Evolutionary conservation across 73 alveolate species (phyloP), one percentile per base, ranked within the genome.

Genomic region (Paramecium tetraurelia): DNA sequence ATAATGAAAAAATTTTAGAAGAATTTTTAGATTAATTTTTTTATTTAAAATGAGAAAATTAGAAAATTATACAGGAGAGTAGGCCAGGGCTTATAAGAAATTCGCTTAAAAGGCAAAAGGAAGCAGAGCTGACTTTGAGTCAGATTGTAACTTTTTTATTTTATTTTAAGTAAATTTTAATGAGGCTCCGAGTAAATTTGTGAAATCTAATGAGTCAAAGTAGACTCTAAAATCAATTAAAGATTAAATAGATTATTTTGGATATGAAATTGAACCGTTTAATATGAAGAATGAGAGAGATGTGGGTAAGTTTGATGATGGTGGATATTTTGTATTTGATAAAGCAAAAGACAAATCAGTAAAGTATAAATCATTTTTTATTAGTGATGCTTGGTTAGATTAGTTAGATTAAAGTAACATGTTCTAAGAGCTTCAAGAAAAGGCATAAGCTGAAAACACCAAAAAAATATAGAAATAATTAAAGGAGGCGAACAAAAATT

Each of bases 301-400:
- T 40, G 43, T 80, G 12, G 90, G 90, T 21, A 22, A 40, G 8
- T 44, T 80, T 44, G 90, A 80, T 80, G n/a, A 80, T 24, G 90
- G 75, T 18, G 90, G 90, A 46, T 80, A 80, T 46, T 80, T 80
- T 24, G 75, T 80, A 18, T 80, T 44, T 22, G 90, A 80, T 20
- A 80, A 44, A 22, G 41, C 21, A 12, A 80, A 80, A 22, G 90
- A 80, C 46, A 80, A 48, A 80, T 8, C 33, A 41, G 57, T 75
- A 14, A 75, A 75, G 87, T 75, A 75, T 22, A 4, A 75, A 35
- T 35, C 18, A 12, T 36, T 75, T 75, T 38, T 12, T 18, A 35
- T 80, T 80, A 80, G 72, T 80, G 90, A 80, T 80, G 71, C 90
- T 41, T 80, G 90, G 90, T 48, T 80, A 22, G 90, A 80, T 46